Percentiles rank a stretch among this genome's conserved stretches.
Evolutionary conservation across 2,329 filamentous ascomycete genomes (phyloP).

Genomic region (Exserohilum turcica): DNA sequence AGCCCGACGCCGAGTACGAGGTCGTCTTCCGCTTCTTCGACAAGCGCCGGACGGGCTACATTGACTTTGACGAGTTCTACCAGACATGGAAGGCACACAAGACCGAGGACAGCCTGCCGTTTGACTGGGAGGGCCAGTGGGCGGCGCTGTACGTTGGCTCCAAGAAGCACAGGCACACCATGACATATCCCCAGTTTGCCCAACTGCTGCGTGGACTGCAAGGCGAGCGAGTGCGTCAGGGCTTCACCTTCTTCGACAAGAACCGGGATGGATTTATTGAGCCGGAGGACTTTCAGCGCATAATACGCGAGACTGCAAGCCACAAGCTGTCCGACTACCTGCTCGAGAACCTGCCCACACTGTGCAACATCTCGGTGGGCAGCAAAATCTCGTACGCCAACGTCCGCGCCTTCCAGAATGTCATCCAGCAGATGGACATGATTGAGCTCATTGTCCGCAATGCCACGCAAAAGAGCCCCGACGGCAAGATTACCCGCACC

Average conservation of each 20-base stretch:
- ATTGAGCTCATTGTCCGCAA: conserved; percentile 91
- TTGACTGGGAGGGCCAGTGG: conserved; percentile 98
- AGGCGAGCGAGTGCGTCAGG: conserved; percentile 93
- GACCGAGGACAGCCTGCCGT: conserved; percentile 81
- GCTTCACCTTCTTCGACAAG: conserved; percentile 89
- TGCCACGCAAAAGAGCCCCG: conserved; percentile 78
- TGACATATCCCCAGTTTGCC: conserved; percentile 95
- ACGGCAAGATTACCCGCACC: conserved; percentile 90
- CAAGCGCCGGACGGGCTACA: conserved; percentile 77
- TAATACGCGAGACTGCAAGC: conserved; percentile 87
- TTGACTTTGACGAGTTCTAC: conserved; percentile 90
- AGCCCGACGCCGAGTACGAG: conserved; percentile 97
- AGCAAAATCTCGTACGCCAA: conserved; percentile 98
- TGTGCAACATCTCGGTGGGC: conserved; percentile 91
- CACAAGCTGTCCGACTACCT: conserved; percentile 98
- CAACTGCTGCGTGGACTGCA: conserved; percentile 97
- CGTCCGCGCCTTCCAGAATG: conserved; percentile 96
- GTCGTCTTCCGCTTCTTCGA: conserved; percentile 98
- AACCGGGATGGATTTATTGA: conserved; percentile 94
- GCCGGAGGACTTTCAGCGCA: conserved; percentile 93
- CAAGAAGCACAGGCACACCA: conserved; percentile 83
- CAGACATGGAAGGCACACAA: conserved; percentile 87
- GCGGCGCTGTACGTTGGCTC: conserved; percentile 90
- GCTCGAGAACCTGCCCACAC: conserved; percentile 83
- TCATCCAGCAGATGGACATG: conserved; percentile 97